Conservation (phyloP, 805 yeast species). For the Candida krabiensis region DNA sequence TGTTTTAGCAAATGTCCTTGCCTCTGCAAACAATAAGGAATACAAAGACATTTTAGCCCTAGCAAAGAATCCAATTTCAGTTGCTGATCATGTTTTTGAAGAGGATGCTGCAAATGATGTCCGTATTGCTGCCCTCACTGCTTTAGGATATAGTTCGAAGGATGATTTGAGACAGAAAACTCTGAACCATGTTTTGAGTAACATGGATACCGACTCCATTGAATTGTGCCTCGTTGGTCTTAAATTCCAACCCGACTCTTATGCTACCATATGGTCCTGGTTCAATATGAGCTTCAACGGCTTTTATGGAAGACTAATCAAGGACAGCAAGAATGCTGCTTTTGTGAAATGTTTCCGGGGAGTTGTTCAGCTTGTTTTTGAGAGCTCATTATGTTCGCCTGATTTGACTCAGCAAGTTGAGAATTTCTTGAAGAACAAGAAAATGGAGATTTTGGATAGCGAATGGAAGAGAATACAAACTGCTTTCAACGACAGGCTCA, state of each 20-base stretch:
- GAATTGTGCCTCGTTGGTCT: slow-evolving; percentile 61
- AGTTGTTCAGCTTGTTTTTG: slow-evolving; percentile 43
- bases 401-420: slow-evolving; percentile 18
- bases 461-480: slow-evolving; percentile 21
- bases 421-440: slow-evolving; percentile 21
- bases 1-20: slow-evolving; percentile 33
- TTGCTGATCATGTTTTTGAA: slow-evolving; percentile 37
- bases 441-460: slow-evolving; percentile 21
- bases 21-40: slow-evolving; percentile 39
- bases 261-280: slow-evolving; percentile 54
- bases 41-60: slow-evolving; percentile 61
- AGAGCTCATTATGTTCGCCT: slow-evolving; percentile 25
- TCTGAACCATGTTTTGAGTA: slow-evolving; percentile 55
- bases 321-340: slow-evolving; percentile 41
- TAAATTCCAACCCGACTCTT: slow-evolving; percentile 35
- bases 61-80: slow-evolving; percentile 49
- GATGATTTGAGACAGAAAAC: slow-evolving; percentile 50
- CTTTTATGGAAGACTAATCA: slow-evolving; percentile 50
- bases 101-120: slow-evolving; percentile 34
- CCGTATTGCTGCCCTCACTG: slow-evolving; percentile 55
- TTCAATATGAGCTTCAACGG: slow-evolving; percentile 49
- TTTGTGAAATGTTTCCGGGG: slow-evolving; percentile 44
- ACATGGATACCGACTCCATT: slow-evolving; percentile 53
- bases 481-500: slow-evolving; percentile 25
- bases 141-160: slow-evolving; percentile 51